These are phyloP conservation scores for Hanseniaspora osmophila DNA, from an alignment of 805 yeast genomes.

Conservation along the genomic window DNA sequence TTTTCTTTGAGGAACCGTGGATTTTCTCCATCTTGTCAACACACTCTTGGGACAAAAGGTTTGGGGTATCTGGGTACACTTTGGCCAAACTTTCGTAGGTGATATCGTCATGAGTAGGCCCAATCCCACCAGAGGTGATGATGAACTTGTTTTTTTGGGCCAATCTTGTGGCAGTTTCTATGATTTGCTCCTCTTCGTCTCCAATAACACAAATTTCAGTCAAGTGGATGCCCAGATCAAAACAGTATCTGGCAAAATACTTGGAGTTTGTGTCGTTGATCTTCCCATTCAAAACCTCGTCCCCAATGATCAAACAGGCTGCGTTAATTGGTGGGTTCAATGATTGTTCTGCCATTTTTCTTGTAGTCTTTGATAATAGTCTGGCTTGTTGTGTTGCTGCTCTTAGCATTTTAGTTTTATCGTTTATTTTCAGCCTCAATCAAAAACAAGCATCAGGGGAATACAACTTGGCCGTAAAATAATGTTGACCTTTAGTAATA, in stretches of 20 bases:
- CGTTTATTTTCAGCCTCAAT: neutral
- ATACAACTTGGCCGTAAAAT: too few species aligned
- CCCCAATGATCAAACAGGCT: constrained; percentile 48
- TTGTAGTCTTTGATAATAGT: neutral
- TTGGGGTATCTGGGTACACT: constrained; percentile 35
- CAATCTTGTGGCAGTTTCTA: constrained; percentile 32
- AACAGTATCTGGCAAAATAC: constrained; percentile 59
- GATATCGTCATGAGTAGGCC: constrained; percentile 85
- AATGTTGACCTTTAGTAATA: too few species aligned
- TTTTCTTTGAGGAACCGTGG: constrained; percentile 24
- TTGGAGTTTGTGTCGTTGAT: constrained; percentile 67
- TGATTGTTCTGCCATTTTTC: neutral
- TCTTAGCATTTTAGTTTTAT: neutral
- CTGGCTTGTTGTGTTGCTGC: neutral
- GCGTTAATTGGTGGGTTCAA: constrained; percentile 9
- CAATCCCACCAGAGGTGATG: constrained; percentile 55
- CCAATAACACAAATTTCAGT: constrained; percentile 60
- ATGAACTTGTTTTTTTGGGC: constrained; percentile 45
- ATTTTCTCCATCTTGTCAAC: constrained; percentile 43
- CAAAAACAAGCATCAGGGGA: neutral
- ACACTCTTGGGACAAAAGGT: constrained; percentile 41
- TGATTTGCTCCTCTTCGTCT: constrained; percentile 57
- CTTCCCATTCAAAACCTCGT: constrained; percentile 78
- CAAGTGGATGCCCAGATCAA: constrained; percentile 50
- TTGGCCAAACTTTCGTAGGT: constrained; percentile 66